These are phyloP conservation scores for Capronia coronata DNA, from an alignment of 2,329 filamentous ascomycete genomes.

Conservation along the genomic window DNA sequence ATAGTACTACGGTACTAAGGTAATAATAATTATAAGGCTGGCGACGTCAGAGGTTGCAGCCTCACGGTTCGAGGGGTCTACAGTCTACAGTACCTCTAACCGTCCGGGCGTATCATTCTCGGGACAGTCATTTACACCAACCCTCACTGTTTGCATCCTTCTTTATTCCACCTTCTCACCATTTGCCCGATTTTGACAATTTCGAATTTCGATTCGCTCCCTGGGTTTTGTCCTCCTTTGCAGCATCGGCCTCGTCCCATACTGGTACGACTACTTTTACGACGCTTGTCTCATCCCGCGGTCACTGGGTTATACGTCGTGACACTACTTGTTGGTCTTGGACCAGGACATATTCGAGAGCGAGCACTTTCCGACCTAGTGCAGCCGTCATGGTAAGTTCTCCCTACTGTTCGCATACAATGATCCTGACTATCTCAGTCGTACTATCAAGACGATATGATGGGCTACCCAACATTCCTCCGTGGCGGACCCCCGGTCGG, in stretches of 20 bases:
- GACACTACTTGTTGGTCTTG: background rate
- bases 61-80: background rate
- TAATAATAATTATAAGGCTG: background rate
- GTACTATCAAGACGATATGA: conserved; percentile 33
- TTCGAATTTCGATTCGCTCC: background rate
- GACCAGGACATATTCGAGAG: background rate
- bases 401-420: background rate
- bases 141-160: background rate
- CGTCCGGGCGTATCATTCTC: too few species aligned
- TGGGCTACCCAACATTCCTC: conserved; percentile 48
- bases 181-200: background rate
- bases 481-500: conserved; percentile 37
- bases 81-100: background rate
- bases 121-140: background rate
- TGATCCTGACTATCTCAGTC: conserved; percentile 32
- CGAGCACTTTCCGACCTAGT: background rate
- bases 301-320: too few species aligned
- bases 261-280: too few species aligned
- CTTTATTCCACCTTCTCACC: background rate
- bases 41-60: conserved; percentile 2
- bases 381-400: conserved; percentile 12
- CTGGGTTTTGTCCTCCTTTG: background rate
- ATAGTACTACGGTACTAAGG: background rate
- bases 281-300: too few species aligned
- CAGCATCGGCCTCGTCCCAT: too few species aligned